Base-by-base conservation (phyloP, 2,329 filamentous ascomycete species). In the Neopestalotiopsis clavispora region DNA sequence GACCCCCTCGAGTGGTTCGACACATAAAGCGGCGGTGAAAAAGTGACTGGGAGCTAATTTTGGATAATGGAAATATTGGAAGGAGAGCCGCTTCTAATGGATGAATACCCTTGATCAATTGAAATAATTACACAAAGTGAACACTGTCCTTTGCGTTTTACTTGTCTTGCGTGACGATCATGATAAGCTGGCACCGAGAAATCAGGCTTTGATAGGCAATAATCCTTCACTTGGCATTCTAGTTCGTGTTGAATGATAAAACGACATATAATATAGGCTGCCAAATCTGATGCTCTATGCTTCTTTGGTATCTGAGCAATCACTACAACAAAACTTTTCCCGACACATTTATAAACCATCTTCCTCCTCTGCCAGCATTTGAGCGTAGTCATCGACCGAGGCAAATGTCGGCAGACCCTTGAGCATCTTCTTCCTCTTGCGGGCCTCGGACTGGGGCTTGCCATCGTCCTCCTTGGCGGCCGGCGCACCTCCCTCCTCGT, bases 321-420 rank as follows among this genome's bases (percentile, higher is more conserved):
- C 14, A 52, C 45, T 52, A 52, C 45, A 13, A 49, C 42, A 17
- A 23, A 17, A 17, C 17, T 3, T 52, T 52, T 52, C 20, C 45
- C 9, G 9, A 14, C n/a, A 52, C 6, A 40, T 40, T 17, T 40
- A 62, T 14, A 20, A 30, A 62, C 81, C 81, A 20, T 90, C 90
- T 71, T 90, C 90, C 65, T 96, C 93, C 72, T 89, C 87, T 4
- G 86, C 93, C 78, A 97, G 81, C 82, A 97, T 86, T 75, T 92
- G 92, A 17, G 94, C 95, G 80, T 98, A 99, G 79, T 98, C 96
- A 67, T 98, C 96, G 40, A 88, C 92, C 40, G 94, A 97, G 23
- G 97, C 96, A 84, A 99, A 99, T 45, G 90, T 97, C 6, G 96
- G 96, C 74, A 99, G 84, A 72, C 90, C 90, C 87, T 94, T 97